Base-by-base conservation (phyloP, 768 basidiomycete species). In the Suillus lakei region DNA sequence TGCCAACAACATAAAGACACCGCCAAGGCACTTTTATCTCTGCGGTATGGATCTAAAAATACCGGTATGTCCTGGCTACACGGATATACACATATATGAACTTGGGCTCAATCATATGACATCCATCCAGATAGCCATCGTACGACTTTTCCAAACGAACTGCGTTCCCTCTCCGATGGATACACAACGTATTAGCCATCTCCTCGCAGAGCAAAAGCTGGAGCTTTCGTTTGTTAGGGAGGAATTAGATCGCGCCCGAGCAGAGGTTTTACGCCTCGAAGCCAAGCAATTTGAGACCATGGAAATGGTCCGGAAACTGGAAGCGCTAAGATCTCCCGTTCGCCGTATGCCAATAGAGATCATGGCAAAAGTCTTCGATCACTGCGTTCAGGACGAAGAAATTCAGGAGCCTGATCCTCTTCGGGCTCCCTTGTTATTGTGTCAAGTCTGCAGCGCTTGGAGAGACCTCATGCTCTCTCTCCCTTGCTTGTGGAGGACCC, bases 331-430 rank as follows among this genome's bases (percentile, higher is more conserved):
- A 16, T 74, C 74, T 12, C 76, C 74, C 61, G 62, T 74, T 6
- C 76, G 76, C 38, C 76, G 75, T 61, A 68, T 77, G 67, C 75
- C 75, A 58, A 74, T 68, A 13, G 75, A 76, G 63, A 68, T 77
- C 66, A 75, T 76, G 64, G 63, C 64, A 18, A 73, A 62, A 9
- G 18, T 76, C 34, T 76, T 76, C 48, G 73, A 74, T 39, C 67
- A 68, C 30, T 77, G 66, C 32, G 32, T 70, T 8, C 63, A 12
- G 9, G 73, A 70, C 32, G 58, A 69, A 12, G 54, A 46, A 18
- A 48, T 10, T 16, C 68, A 62, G 4, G 68, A 18, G 36, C 60
- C 62, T 13, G 67, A 69, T 60, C 66, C 74, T 10, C 46, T 28
- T 12, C 39, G 39, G 5, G 69, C 71, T 0, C 77, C 75, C 0